Base-by-base conservation (phyloP, 169 alveolate species). In the Cryptosporidium muris region DNA sequence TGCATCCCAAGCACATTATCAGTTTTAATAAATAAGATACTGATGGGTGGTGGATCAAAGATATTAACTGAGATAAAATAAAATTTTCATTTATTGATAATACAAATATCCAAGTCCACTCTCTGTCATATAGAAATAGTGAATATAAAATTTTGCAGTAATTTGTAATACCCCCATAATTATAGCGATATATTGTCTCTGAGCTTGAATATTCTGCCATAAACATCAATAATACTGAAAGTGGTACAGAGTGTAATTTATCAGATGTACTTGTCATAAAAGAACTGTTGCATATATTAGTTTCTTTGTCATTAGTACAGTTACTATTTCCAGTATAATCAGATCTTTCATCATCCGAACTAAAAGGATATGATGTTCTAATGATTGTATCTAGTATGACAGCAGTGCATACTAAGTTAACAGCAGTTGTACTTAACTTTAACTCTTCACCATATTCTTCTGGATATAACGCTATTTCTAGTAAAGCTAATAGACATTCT, bases 381-480 rank as follows among this genome's bases (percentile, higher is more conserved):
- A 66, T 66, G 4, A 66, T 16, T 6, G 14, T 52, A 42, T 74
- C 60, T 43, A 74, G 34, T 4, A 54, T 43, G 8, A 25, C 37
- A 8, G 25, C 60, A 6, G 85, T 74, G 16, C 85, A 74, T 40
- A 74, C 52, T 25, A 74, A 16, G 25, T 74, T 68, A 1, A 68
- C 60, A 43, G 85, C 67, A n/a, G 60, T 40, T 49, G 11, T 16
- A 25, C 85, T 58, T 25, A 43, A 58, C 47, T 49, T 53, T n/a
- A 74, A 6, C 38, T 74, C 56, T 14, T 34, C 49, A 3, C 4
- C 2, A 1, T n/a, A 9, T 54, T 58, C 49, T 34, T 34, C 9
- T 25, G 85, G 85, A 74, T 74, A 74, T 34, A 74, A n/a, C 2
- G 85, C 54, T 25, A 74, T 74, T 43, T 74, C 85, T n/a, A 74